Evolutionary conservation across 805 yeast species (phyloP).

Genomic region (Zygoascus ofunaensis): DNA sequence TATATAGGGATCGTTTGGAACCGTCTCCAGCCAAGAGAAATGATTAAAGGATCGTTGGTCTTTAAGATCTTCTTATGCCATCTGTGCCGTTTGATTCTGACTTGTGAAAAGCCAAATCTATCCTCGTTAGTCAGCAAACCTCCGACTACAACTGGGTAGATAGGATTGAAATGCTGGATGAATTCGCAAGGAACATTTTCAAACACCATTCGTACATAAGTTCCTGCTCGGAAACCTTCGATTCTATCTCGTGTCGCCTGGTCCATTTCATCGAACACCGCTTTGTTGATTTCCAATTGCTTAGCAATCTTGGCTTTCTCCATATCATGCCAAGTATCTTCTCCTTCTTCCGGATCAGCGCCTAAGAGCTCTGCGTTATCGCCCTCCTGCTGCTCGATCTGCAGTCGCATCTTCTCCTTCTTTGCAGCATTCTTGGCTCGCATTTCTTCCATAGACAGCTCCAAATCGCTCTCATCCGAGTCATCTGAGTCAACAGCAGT

Average conservation of each 20-base stretch:
- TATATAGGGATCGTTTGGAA: constrained; percentile 94
- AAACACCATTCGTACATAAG: constrained; percentile 84
- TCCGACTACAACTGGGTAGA: constrained; percentile 79
- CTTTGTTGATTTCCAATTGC: constrained; percentile 86
- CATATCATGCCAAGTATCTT: constrained; percentile 95
- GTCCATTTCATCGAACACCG: constrained; percentile 57
- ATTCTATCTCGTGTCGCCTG: constrained; percentile 64
- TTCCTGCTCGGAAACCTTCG: constrained; percentile 90
- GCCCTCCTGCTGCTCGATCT: constrained; percentile 77
- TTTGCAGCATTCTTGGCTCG: constrained; percentile 77
- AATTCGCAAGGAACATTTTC: constrained; percentile 83
- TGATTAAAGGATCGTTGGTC: constrained; percentile 87
- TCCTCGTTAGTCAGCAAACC: constrained; percentile 86
- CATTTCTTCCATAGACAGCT: constrained; percentile 54
- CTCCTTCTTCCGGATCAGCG: constrained; percentile 63
- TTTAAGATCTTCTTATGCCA: constrained; percentile 97
- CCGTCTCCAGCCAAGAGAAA: constrained; percentile 96
- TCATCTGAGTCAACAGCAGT: constrained; percentile 29
- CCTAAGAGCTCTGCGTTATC: constrained; percentile 63
- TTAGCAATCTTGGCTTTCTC: constrained; percentile 96
- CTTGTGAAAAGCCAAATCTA: constrained; percentile 85
- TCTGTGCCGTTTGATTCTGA: constrained; percentile 92
- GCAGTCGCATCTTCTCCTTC: constrained; percentile 80
- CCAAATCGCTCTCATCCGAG: constrained; percentile 31
- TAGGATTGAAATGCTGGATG: constrained; percentile 75